A percentile compares a stretch with the other conserved stretches of the same genome.
These are phyloP conservation scores for Epichloe scottii DNA, from an alignment of 2,329 filamentous ascomycete genomes.

Conservation along the genomic window DNA sequence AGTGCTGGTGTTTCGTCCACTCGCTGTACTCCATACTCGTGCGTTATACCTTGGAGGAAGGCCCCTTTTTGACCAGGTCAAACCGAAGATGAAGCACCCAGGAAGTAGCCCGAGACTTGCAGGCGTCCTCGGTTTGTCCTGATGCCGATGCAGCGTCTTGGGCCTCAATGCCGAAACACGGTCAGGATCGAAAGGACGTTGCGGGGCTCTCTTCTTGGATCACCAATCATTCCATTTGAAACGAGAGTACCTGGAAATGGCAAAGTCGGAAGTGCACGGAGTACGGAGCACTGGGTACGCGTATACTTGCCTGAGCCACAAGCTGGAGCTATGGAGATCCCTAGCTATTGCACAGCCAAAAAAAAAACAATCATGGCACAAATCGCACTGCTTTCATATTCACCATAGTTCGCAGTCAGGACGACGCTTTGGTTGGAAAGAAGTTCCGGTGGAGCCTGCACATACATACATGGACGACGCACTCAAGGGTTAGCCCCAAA, in stretches of 20 bases:
- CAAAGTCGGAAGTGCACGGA: neutral
- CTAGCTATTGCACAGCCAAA: too few species aligned
- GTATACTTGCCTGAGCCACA: too few species aligned
- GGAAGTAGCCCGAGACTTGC: neutral
- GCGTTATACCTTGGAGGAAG: neutral
- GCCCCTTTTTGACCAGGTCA: neutral
- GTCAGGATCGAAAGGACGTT: neutral
- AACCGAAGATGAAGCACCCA: neutral
- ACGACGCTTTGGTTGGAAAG: too few species aligned
- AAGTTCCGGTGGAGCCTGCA: neutral
- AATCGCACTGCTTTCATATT: neutral
- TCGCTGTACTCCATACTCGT: neutral
- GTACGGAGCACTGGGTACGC: too few species aligned
- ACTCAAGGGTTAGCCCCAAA: neutral
- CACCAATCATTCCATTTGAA: neutral
- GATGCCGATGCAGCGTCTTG: neutral
- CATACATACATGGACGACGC: neutral
- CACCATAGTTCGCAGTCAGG: too few species aligned
- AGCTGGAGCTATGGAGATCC: too few species aligned
- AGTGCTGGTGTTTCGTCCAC: neutral
- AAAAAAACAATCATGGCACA: too few species aligned
- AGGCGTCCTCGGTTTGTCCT: neutral
- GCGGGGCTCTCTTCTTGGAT: neutral
- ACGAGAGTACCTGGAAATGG: neutral
- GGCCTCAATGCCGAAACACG: neutral